phyloP scores from a whole-genome alignment of 1,284 basidiomycete species.

The Meripilus lineatus region DNA sequence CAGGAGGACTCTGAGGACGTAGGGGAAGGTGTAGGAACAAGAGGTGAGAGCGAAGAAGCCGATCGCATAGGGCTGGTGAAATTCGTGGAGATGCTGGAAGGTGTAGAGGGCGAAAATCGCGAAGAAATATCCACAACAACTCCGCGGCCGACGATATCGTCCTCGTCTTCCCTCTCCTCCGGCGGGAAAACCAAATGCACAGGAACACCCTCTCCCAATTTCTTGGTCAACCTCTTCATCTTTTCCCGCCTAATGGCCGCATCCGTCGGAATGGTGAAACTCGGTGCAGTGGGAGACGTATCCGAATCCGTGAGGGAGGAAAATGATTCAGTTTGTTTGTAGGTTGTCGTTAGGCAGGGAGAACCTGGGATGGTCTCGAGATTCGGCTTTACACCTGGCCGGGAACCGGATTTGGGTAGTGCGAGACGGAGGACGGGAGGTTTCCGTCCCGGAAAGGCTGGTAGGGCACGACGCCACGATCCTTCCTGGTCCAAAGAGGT shows the following conservation, averaged over 20 bases:
- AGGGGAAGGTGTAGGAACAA: not conserved
- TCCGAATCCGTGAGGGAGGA: not conserved
- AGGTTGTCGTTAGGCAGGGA: too few relatives aligned
- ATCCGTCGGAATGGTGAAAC: constrained; percentile 36
- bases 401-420: constrained; percentile 12
- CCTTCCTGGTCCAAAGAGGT: constrained; percentile 2
- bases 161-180: constrained; percentile 11
- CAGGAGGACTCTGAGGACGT: not conserved
- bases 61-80: not conserved
- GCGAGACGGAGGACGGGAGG: constrained; percentile 15
- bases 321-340: not conserved
- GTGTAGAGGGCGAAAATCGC: constrained; percentile 1
- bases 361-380: constrained; percentile 21
- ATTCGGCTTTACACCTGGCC: constrained; percentile 8
- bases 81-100: not conserved
- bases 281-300: constrained; percentile 24
- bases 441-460: constrained; percentile 4
- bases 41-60: not conserved
- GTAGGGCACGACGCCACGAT: constrained; percentile 12
- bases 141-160: constrained; percentile 11
- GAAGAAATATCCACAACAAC: constrained; percentile 12
- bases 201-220: constrained; percentile 56
- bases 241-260: constrained; percentile 43
- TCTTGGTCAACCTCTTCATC: constrained; percentile 54
- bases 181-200: constrained; percentile 50